Percentiles rank a stretch among this genome's conserved stretches.
Conservation (phyloP, 2,329 filamentous ascomycete genomes). For the Colletotrichum destructivum region DNA sequence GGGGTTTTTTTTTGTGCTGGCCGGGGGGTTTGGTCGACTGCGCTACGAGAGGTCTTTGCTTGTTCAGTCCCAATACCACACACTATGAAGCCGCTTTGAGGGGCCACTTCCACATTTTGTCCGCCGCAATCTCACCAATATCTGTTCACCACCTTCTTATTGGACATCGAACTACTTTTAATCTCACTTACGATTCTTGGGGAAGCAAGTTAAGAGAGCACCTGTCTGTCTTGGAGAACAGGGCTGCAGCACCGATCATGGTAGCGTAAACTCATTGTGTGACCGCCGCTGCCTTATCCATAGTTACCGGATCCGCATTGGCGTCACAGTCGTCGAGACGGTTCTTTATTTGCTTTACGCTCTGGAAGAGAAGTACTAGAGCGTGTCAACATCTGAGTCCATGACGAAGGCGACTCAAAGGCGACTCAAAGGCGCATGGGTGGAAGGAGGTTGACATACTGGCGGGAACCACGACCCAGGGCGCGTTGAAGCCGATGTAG, state of each 20-base stretch:
- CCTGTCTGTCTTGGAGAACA: too few species aligned
- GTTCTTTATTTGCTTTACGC: slow-evolving; percentile 2
- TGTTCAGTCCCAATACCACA: too few species aligned
- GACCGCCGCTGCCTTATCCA: not conserved
- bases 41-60: too few species aligned
- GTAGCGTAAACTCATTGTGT: not conserved
- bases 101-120: not conserved
- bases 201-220: too few species aligned
- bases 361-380: slow-evolving; percentile 26
- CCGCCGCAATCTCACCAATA: not conserved
- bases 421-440: not conserved
- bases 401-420: too few species aligned
- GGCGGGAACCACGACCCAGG: slow-evolving; percentile 71
- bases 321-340: not conserved
- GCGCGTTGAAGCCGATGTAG: slow-evolving; percentile 72
- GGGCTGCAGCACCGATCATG: too few species aligned
- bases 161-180: not conserved
- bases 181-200: not conserved
- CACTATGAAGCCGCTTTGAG: not conserved
- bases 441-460: slow-evolving; percentile 58
- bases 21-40: too few species aligned
- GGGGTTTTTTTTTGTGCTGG: too few species aligned
- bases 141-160: too few species aligned
- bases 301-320: not conserved
- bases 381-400: not conserved